A percentile compares a stretch with the other conserved stretches of the same genome.
These are phyloP conservation scores for Gelatoporia subvermispora DNA, from an alignment of 768 basidiomycete species.

Conservation along the genomic window DNA sequence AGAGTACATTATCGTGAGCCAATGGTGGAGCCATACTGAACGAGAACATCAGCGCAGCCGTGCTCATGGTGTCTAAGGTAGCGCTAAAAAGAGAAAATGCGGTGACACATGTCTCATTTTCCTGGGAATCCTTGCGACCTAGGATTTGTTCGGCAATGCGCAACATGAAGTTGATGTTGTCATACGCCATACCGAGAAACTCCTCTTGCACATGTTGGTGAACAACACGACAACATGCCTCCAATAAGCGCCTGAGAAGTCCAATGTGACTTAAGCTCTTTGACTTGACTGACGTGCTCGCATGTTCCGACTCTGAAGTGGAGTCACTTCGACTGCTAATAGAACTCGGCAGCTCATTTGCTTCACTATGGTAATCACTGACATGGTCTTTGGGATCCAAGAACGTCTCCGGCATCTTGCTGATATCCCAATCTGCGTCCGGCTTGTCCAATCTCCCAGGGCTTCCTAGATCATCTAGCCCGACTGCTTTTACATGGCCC, in stretches of 20 bases:
- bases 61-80: slow-evolving; percentile 16
- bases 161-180: slow-evolving; percentile 33
- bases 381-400: no score
- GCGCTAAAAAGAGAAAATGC: slow-evolving; percentile 23
- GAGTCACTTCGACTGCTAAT: neutral
- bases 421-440: no score
- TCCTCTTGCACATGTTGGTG: no score
- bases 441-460: no score
- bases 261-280: slow-evolving; percentile 19
- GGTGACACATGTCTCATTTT: slow-evolving; percentile 34
- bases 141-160: slow-evolving; percentile 27
- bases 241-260: no score
- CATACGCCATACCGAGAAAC: slow-evolving; percentile 22
- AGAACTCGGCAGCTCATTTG: no score
- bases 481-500: neutral
- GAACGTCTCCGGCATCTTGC: no score
- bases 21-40: slow-evolving; percentile 22
- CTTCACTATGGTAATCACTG: no score
- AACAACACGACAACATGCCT: no score
- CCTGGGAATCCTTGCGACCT: slow-evolving; percentile 28
- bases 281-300: slow-evolving; percentile 30
- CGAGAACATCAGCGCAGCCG: slow-evolving; percentile 8
- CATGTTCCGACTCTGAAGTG: neutral
- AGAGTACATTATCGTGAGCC: slow-evolving; percentile 21
- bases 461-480: neutral